Base-by-base conservation (phyloP, 768 basidiomycete genomes). In the Cystofilobasidium capitatum region DNA sequence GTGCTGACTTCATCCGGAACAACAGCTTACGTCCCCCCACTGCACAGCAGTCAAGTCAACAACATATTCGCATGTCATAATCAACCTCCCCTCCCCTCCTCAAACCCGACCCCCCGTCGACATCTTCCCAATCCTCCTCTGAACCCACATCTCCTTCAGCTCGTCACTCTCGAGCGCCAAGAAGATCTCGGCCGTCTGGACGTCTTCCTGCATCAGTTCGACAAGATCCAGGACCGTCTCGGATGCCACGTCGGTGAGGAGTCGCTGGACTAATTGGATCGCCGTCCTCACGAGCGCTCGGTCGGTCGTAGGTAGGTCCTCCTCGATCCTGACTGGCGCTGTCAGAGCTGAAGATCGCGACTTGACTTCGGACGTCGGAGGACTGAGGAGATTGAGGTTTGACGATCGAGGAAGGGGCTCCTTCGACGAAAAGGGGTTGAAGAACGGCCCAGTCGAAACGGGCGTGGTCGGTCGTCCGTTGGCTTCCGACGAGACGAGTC, bases 131-230 rank as follows among this genome's bases (percentile, higher is more conserved):
- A 14, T 36, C 36, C 37, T 12, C 24, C 58, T 26, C 37, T 36
- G 3, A n/a, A n/a, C 36, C 58, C 58, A 58, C 17, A 58, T 5
- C 58, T 7, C 37, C 58, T 39, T 40, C 16, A 40, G 58, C 42
- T 26, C 36, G 13, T 78, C 29, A 17, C 16, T 31, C 9, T 17
- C 13, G 17, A 55, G 51, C 51, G 51, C 4, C 12, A 55, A 31
- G 20, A 55, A 55, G 29, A 55, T 31, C 16, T 55, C 51, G 31
- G 51, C 51, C 31, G 51, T 16, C 10, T 33, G 51, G 2, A 2
- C 31, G 51, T 55, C 31, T 3, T 6, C 31, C 16, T 29, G 3
- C 16, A 55, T 31, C 51, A 33, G 8, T 26, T 55, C 51, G 51
- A 55, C 51, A 17, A 55, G 29, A 31, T 55, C 51, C 29, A 55